A percentile compares a stretch with the other conserved stretches of the same genome.
Conservation (phyloP, 139 green algal genomes). For the Auxenochlorella pyrenoidosa region DNA sequence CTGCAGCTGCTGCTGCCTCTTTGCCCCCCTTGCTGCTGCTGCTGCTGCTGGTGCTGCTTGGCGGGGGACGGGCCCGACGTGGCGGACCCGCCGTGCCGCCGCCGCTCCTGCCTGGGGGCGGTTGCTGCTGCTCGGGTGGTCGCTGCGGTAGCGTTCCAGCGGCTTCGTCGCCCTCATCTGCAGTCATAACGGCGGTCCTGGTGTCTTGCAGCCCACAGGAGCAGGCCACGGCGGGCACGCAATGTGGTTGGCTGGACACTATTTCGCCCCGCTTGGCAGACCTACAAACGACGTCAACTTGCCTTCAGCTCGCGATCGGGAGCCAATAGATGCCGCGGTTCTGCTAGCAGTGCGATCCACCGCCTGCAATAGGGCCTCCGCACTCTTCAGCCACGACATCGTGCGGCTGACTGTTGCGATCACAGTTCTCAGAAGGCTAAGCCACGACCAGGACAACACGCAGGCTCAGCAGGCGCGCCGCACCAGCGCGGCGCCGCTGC, state of each 20-base stretch:
- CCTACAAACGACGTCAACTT: not conserved
- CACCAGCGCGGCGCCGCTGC: too few species aligned
- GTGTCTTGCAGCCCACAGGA: not conserved
- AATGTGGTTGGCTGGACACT: not conserved
- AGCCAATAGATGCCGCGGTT: constrained; percentile 4
- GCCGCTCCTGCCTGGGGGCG: not conserved
- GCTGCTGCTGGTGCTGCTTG: not conserved
- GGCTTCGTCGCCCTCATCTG: not conserved
- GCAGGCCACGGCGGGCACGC: not conserved
- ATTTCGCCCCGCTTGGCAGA: not conserved
- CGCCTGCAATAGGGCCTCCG: constrained; percentile 70
- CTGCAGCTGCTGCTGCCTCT: not conserved
- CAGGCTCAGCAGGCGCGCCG: too few species aligned
- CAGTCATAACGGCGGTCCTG: not conserved
- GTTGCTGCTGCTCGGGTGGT: not conserved
- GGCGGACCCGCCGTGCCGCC: not conserved
- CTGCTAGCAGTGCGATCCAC: constrained; percentile 72
- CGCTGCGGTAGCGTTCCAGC: not conserved
- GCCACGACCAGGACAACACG: too few species aligned
- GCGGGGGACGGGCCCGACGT: not conserved
- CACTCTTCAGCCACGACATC: constrained; percentile 50
- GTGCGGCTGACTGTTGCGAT: too few species aligned
- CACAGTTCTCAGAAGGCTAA: too few species aligned
- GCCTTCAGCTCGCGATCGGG: not conserved
- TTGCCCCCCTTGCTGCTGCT: not conserved